Conservation (phyloP, 2,329 filamentous ascomycete genomes). For the Microdochium trichocladiopsis region DNA sequence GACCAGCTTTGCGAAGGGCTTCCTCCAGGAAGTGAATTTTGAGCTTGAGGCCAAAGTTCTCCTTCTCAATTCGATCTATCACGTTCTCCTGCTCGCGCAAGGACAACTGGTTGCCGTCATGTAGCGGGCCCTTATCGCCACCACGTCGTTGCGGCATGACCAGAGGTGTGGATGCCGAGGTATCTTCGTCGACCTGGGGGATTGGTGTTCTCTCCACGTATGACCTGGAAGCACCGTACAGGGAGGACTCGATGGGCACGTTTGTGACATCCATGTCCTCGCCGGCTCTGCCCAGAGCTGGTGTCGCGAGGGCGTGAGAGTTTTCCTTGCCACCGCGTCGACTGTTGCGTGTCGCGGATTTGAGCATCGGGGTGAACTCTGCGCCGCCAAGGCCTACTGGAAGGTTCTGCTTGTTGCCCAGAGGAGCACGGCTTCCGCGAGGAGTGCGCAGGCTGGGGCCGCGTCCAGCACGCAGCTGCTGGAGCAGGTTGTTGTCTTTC, state of each 20-base stretch:
- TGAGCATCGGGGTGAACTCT: slow-evolving; percentile 93
- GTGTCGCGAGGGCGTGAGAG: slow-evolving; percentile 56
- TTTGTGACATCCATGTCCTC: slow-evolving; percentile 66
- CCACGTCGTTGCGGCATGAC: slow-evolving; percentile 58
- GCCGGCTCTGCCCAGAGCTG: slow-evolving; percentile 58
- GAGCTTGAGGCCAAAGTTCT: slow-evolving; percentile 94
- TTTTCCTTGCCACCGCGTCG: slow-evolving; percentile 58
- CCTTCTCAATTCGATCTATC: slow-evolving; percentile 94
- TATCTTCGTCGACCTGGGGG: slow-evolving; percentile 71
- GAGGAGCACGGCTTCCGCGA: slow-evolving; percentile 57
- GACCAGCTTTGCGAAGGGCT: slow-evolving; percentile 77
- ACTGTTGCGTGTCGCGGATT: slow-evolving; percentile 67
- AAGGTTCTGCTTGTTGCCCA: slow-evolving; percentile 66
- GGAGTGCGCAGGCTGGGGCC: slow-evolving; percentile 64
- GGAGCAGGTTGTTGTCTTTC: slow-evolving; percentile 70
- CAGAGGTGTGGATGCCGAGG: slow-evolving; percentile 75
- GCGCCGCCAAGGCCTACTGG: slow-evolving; percentile 57
- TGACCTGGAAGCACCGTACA: slow-evolving; percentile 59
- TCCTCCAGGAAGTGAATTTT: slow-evolving; percentile 97
- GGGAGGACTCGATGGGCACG: slow-evolving; percentile 65
- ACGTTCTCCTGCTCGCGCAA: slow-evolving; percentile 91
- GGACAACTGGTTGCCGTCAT: slow-evolving; percentile 85
- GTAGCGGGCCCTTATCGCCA: slow-evolving; percentile 60
- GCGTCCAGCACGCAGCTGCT: slow-evolving; percentile 64
- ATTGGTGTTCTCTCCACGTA: slow-evolving; percentile 65